Base-by-base conservation (phyloP, 1,139 yeast genomes). In the Hyphopichia khmerensis region DNA sequence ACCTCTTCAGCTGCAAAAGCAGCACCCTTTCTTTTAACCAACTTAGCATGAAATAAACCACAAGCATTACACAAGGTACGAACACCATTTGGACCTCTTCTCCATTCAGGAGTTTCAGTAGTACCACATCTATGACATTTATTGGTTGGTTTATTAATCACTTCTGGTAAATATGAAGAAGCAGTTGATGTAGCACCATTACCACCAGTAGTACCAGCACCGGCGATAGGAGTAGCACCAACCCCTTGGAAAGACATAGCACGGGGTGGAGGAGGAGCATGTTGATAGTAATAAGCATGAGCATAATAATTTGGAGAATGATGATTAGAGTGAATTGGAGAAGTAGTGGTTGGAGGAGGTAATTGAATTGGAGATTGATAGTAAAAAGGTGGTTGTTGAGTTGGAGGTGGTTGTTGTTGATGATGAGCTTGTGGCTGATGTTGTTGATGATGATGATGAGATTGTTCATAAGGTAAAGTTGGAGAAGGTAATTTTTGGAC, bases 101-200 rank as follows among this genome's bases (percentile, higher is more conserved):
- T 72, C 96, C 96, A 89, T 65, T 89, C 96, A 1, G 96, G 96
- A 1, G 96, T 88, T 47, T 84, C 88, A 2, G 79, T 76, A n/a
- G 87, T 82, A 17, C 85, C 87, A 61, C 96, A 89, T 48, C 69
- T 52, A 40, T 64, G 69, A 46, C 69, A 64, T 50, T 62, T 65
- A 46, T 69, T 67, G 29, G 59, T 56, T 10, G 72, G 71, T 46
- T 67, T 67, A 43, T 66, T 64, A 30, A 67, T 62, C 15, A 69
- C 65, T 49, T 67, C 73, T 1, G 73, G 71, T 3, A 58, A 27
- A 41, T 49, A 61, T 33, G 58, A 62, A 30, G 46, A 26, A 19
- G 44, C 43, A 13, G 44, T 30, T 16, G 11, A 61, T 33, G 58
- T 62, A 26, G 46, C 31, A 21, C n/a, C n/a, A n/a, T n/a, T n/a